These are phyloP conservation scores for Rhinocladiella mackenziei DNA, from an alignment of 2,329 filamentous ascomycete genomes.

Conservation along the genomic window DNA sequence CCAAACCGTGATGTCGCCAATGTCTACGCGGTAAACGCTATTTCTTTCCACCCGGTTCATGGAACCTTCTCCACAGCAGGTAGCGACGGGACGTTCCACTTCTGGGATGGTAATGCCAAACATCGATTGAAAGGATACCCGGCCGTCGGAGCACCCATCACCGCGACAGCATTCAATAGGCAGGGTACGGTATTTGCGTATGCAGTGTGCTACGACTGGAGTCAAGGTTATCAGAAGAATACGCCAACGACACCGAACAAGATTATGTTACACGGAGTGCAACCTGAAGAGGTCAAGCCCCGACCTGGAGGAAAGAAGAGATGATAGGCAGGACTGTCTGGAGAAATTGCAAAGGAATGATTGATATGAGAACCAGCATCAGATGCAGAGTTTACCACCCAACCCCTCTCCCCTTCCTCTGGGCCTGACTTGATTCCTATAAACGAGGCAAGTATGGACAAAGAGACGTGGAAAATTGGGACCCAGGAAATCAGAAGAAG, in stretches of 20 bases:
- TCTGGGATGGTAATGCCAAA: slow-evolving; percentile 82
- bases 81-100: slow-evolving; percentile 81
- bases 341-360: too few species aligned
- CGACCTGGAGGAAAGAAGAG: slow-evolving; percentile 44
- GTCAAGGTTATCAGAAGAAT: slow-evolving; percentile 88
- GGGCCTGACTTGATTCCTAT: too few species aligned
- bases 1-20: slow-evolving; percentile 65
- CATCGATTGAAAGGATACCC: slow-evolving; percentile 87
- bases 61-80: slow-evolving; percentile 98
- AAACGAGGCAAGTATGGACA: too few species aligned
- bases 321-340: slow-evolving; percentile 11
- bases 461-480: too few species aligned
- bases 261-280: slow-evolving; percentile 78
- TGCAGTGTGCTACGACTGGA: slow-evolving; percentile 95
- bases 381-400: too few species aligned
- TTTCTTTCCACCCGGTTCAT: slow-evolving; percentile 93
- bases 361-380: too few species aligned
- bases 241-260: slow-evolving; percentile 67
- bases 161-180: slow-evolving; percentile 84
- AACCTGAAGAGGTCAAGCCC: slow-evolving; percentile 60
- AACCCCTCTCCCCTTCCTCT: too few species aligned
- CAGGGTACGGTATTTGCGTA: slow-evolving; percentile 81
- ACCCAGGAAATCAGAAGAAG: too few species aligned
- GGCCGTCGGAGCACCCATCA: slow-evolving; percentile 78
- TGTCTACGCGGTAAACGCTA: slow-evolving; percentile 93